Evolutionary conservation across 2,329 filamentous ascomycete genomes (phyloP).

Genomic region (Samsoniella hepiali): DNA sequence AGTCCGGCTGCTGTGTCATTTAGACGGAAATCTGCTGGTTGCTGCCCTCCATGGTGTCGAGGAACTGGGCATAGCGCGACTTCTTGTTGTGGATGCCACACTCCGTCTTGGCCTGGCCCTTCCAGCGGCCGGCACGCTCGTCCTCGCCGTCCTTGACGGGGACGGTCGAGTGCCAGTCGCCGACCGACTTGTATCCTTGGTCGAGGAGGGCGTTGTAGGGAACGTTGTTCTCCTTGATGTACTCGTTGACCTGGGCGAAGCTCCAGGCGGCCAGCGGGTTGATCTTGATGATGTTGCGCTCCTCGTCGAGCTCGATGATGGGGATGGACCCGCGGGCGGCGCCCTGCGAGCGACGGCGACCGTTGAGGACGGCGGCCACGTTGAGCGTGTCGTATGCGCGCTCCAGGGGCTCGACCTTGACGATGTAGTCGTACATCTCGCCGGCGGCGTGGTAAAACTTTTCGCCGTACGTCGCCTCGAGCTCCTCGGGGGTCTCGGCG

Average conservation of each 20-base stretch:
- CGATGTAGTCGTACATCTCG: slow-evolving; percentile 92
- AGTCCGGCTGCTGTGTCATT: not conserved
- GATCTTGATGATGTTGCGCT: slow-evolving; percentile 90
- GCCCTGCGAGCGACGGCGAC: slow-evolving; percentile 86
- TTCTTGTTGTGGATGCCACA: slow-evolving; percentile 99
- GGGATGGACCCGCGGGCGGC: slow-evolving; percentile 86
- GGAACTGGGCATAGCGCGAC: slow-evolving; percentile 84
- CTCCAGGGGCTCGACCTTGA: slow-evolving; percentile 95
- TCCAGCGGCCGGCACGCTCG: slow-evolving; percentile 94
- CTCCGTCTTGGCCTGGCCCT: slow-evolving; percentile 92
- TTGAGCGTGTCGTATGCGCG: slow-evolving; percentile 83
- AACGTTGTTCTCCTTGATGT: slow-evolving; percentile 81
- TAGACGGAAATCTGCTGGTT: slow-evolving; percentile 48
- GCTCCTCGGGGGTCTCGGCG: slow-evolving; percentile 68
- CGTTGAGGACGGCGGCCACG: slow-evolving; percentile 88
- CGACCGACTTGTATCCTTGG: slow-evolving; percentile 94
- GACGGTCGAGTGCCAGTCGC: slow-evolving; percentile 96
- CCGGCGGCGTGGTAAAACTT: slow-evolving; percentile 81
- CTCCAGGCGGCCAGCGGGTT: slow-evolving; percentile 95
- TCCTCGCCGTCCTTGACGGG: slow-evolving; percentile 90
- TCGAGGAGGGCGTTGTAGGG: slow-evolving; percentile 93
- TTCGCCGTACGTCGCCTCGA: slow-evolving; percentile 77
- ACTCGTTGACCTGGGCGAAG: slow-evolving; percentile 84
- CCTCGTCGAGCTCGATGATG: slow-evolving; percentile 86
- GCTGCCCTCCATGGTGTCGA: slow-evolving; percentile 69